Base-by-base conservation (phyloP, 192 early-diverging fungal species). In the Podila verticillata region DNA sequence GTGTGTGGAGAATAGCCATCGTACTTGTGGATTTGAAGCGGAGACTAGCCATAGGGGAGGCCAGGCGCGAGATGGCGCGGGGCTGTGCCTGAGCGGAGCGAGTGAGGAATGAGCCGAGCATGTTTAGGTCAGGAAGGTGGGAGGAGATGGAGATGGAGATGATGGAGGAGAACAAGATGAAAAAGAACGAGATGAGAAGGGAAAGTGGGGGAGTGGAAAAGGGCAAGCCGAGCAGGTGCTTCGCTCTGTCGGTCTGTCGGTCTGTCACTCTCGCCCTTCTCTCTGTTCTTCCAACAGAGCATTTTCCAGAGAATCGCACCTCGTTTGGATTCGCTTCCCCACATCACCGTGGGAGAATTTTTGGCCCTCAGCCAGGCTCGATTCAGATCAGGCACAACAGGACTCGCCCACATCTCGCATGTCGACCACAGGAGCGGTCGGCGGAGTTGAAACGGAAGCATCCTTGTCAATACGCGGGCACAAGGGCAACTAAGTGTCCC, bases 21-120 rank as follows among this genome's bases (percentile, higher is more conserved):
- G n/a, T 68, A 80, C 77, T 70, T 58, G 77, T 80, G 48, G 77
- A 80, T 65, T 80, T 80, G 65, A 80, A 80, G 70, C 77, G 77
- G 12, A 72, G 61, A 47, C 44, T 34, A 17, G 65, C 12, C 5
- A 68, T 68, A 32, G 77, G 77, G 7, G 77, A 36, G 22, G 61
- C 61, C 54, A 72, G 51, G 61, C 28, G 63, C 24, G 59, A 68
- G 35, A 70, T 56, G 19, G 60, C 65, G 31, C 70, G 70, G 2
- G 68, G 17, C 47, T 48, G 71, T 28, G 77, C 35, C 32, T 64
- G 69, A 24, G 75, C 48, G 5, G 77, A 80, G 57, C 77, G 77
- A 39, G 66, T 28, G n/a, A 80, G 77, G 77, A 80, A 72, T 72
- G 77, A 80, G 70, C 65, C 68, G 34, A 80, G 65, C 77, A 80